Conservation (phyloP, 177 flowering plant genomes). For the Vitis hybrid region DNA sequence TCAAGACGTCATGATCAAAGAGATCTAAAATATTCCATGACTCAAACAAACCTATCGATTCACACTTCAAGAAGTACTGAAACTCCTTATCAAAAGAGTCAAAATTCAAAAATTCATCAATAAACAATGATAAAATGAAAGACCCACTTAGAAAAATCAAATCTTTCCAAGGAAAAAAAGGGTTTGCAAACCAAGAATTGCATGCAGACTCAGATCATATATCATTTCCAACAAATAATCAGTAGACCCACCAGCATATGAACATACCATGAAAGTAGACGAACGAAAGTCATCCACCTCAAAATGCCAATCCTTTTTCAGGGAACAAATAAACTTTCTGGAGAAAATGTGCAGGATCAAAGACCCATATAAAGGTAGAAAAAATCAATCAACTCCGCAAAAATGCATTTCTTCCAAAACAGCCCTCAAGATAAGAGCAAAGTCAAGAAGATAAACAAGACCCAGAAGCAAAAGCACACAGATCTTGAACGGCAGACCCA, state of each 20-base stretch:
- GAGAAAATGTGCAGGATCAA: conserved; percentile 8
- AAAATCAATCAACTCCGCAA: conserved; percentile 8
- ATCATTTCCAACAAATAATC: not conserved
- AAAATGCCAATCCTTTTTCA: conserved; percentile 16
- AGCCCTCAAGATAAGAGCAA: conserved; percentile 25
- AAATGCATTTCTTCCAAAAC: conserved; percentile 19
- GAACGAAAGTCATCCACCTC: conserved; percentile 18
- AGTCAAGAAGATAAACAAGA: conserved; percentile 19
- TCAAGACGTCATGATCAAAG: conserved; percentile 4
- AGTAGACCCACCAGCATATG: conserved; percentile 2
- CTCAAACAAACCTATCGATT: not conserved
- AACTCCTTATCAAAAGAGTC: conserved; percentile 3
- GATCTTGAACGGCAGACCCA: conserved; percentile 44
- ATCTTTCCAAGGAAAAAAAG: not conserved
- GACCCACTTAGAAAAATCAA: conserved; percentile 2
- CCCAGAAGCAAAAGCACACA: conserved; percentile 22
- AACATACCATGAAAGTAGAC: not conserved
- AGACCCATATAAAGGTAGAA: not conserved
- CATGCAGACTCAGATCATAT: conserved; percentile 8
- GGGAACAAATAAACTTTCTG: conserved; percentile 7
- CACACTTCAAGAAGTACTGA: not conserved
- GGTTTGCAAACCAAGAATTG: not conserved
- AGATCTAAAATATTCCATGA: conserved; percentile 9
- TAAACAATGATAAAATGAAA: conserved; percentile 5
- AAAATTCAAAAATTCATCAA: conserved; percentile 4